Evolutionary conservation across 225 moss, liverwort and hornwort genomes (phyloP), one percentile per base, ranked within the genome.

Genomic region (Antitrichia curtipendula): DNA sequence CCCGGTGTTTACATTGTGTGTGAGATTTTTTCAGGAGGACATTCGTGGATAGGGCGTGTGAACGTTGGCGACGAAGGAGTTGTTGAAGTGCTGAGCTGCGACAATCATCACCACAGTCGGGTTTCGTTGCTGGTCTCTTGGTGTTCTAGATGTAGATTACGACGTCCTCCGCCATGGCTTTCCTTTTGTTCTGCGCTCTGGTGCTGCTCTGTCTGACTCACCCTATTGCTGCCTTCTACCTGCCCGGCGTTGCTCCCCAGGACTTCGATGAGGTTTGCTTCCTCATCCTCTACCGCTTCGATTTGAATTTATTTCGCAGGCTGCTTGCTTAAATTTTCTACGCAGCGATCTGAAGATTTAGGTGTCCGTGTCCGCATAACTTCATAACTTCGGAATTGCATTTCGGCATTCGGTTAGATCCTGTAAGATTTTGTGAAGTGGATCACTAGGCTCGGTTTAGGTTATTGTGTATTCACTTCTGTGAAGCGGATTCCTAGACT

Each of bases 191-290:
- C 38, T 90, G 86, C 66, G 76, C 80, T 75, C 56, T 88, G 53
- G 84, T 92, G 89, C 82, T 93, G 84, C 89, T 90, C 60, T 75
- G 84, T 69, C 86, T 92, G 66, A 86, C 86, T 57, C 87, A 84
- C 34, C 88, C 86, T 15, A 76, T 85, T 29, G 88, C 88, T 65
- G 97, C 93, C 41, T 98, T 98, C 81, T 98, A 98, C 86, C 87
- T 98, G 11, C 96, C 96, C 15, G 97, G 97, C 60, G 96, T 98
- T 66, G 97, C 96, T 41, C 97, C 97, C 21, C 93, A 88, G 64
- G 96, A 98, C 90, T 96, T 96, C 87, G 68, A 90, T 27, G 43
- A 90, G 92, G 96, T 95, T 93, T 70, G 71, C 23, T 86, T 83
- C 49, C 50, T 59, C 59, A 53, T 9, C 40, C 62, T 82, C 40